phyloP scores from a whole-genome alignment of 257 asterid genomes.

The Solanum medicagineum region DNA sequence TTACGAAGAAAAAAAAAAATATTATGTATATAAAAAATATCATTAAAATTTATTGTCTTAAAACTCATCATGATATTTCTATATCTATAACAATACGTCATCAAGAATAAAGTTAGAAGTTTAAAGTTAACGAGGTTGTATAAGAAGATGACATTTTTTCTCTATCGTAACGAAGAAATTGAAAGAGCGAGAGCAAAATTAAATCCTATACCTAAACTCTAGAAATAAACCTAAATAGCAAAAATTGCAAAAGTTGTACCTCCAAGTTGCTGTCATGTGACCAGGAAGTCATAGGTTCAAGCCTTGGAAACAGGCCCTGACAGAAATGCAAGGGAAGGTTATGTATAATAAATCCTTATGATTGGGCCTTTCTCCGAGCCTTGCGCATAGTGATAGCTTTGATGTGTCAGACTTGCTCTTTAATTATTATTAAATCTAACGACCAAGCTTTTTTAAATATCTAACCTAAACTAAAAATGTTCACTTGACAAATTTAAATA shows the following conservation, averaged over 20 bases:
- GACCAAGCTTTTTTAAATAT: neutral
- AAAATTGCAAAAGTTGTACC: neutral
- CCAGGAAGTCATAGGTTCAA: no score
- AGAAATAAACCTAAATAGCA: no score
- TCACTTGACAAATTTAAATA: neutral
- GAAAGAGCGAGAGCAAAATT: neutral
- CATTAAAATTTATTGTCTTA: neutral
- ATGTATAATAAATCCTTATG: no score
- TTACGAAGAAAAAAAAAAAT: neutral
- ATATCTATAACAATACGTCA: accelerated
- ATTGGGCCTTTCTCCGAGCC: no score
- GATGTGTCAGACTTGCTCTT: no score
- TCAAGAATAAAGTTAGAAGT: neutral
- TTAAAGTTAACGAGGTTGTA: neutral
- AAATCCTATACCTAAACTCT: neutral
- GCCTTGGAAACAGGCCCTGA: accelerated
- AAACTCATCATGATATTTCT: neutral
- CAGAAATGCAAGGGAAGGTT: no score
- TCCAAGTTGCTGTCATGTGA: no score
- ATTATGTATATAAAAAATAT: neutral
- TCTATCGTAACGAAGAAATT: no score
- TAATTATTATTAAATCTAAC: no score
- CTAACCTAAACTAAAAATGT: neutral
- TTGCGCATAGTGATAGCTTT: no score
- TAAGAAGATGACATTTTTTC: neutral